Evolutionary conservation across 2,329 filamentous ascomycete species (phyloP).

Genomic region (Talaromyces pinophilus): DNA sequence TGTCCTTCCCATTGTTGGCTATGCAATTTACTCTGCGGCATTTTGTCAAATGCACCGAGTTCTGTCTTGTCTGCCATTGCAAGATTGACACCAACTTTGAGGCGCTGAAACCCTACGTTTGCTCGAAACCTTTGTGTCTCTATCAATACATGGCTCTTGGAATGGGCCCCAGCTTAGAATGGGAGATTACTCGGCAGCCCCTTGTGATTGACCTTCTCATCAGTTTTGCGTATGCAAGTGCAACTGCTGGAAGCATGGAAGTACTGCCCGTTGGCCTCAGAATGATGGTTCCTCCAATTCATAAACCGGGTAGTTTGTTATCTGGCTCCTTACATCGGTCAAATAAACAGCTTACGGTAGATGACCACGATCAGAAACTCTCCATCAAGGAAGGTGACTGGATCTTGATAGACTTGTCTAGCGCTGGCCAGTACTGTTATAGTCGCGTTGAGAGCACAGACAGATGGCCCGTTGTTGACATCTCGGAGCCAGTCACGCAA

Average conservation of each 20-base stretch:
- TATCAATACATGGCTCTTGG: constrained; percentile 88
- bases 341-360: constrained; percentile 9
- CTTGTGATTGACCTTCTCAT: constrained; percentile 81
- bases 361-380: constrained; percentile 21
- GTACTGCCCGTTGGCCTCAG: constrained; percentile 61
- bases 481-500: constrained; percentile 32
- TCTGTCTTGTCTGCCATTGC: constrained; percentile 81
- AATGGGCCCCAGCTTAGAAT: constrained; percentile 80
- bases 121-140: constrained; percentile 71
- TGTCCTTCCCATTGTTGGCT: constrained; percentile 59
- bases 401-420: constrained; percentile 44
- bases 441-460: constrained; percentile 53
- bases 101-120: constrained; percentile 65
- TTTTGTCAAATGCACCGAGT: constrained; percentile 78
- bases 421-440: constrained; percentile 39
- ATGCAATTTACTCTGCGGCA: constrained; percentile 79
- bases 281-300: constrained; percentile 51
- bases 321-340: constrained; percentile 8
- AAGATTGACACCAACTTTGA: constrained; percentile 64
- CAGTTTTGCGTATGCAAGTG: constrained; percentile 73
- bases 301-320: neutral
- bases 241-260: constrained; percentile 44
- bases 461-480: constrained; percentile 48
- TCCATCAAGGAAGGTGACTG: constrained; percentile 55
- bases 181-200: constrained; percentile 77